Conservation (phyloP, 345 rosid genomes). For the Hibiscus tridactylites region DNA sequence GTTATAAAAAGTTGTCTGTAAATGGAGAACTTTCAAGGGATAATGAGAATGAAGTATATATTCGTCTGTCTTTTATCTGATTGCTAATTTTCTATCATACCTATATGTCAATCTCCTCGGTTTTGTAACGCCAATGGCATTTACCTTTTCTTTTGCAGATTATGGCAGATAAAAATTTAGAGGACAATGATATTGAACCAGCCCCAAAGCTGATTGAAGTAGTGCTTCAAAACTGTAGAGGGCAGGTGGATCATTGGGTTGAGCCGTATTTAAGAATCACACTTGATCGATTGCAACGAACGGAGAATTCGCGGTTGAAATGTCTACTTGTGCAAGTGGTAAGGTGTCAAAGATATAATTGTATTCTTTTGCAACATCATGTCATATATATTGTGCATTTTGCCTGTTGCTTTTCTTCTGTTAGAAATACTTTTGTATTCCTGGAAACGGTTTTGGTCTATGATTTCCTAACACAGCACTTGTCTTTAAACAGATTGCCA, state of each 20-base stretch:
- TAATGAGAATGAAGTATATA: not conserved
- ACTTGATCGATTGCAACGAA: slow-evolving; percentile 63
- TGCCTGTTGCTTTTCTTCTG: not conserved
- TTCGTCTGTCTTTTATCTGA: not conserved
- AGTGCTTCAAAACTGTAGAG: slow-evolving; percentile 92
- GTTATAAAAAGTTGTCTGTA: not conserved
- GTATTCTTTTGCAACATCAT: not conserved
- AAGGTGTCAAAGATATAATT: slow-evolving; percentile 21
- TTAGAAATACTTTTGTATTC: not conserved
- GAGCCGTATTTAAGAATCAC: slow-evolving; percentile 88
- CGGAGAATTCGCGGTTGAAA: slow-evolving; percentile 70
- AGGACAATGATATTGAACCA: slow-evolving; percentile 82
- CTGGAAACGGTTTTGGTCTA: not conserved
- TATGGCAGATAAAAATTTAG: slow-evolving; percentile 75
- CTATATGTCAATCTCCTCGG: not conserved
- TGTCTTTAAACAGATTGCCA: slow-evolving; percentile 53
- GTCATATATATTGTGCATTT: not conserved
- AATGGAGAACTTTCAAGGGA: not conserved
- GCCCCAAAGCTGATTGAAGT: slow-evolving; percentile 99
- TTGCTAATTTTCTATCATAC: not conserved
- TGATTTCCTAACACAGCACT: not conserved
- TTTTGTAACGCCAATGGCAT: not conserved
- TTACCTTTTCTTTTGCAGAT: slow-evolving; percentile 34
- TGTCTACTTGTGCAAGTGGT: slow-evolving; percentile 98
- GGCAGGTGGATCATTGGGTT: slow-evolving; percentile 96